phyloP scores from a whole-genome alignment of 805 yeast genomes.

The Pichia occidentalis region DNA sequence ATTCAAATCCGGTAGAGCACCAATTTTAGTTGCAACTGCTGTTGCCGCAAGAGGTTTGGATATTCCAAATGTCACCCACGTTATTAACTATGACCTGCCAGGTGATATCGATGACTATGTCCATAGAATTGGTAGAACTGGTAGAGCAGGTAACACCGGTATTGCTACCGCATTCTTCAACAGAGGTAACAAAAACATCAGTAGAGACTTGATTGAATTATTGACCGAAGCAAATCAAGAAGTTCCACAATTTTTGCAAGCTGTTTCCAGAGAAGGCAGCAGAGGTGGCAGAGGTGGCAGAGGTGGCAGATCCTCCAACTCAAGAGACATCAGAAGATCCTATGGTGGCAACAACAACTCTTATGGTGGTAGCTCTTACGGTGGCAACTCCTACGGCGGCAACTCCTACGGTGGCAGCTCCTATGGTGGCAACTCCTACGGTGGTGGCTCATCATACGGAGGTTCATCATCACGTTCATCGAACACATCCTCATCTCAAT shows the following conservation, averaged over 20 bases:
- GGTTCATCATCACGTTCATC: conserved; percentile 11
- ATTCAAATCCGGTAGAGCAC: conserved; percentile 87
- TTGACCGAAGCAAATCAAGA: conserved; percentile 96
- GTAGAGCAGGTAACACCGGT: conserved; percentile 99
- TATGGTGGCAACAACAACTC: conserved; percentile 25
- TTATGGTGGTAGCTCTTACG: conserved; percentile 24
- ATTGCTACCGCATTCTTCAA: conserved; percentile 97
- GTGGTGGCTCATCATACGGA: conserved; percentile 2
- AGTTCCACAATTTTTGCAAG: conserved; percentile 81
- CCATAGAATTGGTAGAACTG: conserved; percentile 99
- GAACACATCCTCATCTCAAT: conserved; percentile 22
- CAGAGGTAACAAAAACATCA: conserved; percentile 88
- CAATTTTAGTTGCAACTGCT: conserved; percentile 96
- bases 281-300: conserved; percentile 49
- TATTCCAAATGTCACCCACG: conserved; percentile 98
- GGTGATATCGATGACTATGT: conserved; percentile 97
- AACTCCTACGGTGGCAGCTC: conserved; percentile 32
- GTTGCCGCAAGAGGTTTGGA: conserved; percentile 99
- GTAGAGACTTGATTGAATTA: conserved; percentile 79
- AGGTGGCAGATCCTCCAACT: conserved; percentile 21
- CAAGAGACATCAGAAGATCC: conserved; percentile 16
- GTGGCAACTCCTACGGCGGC: conserved; percentile 24
- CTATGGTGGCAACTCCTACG: conserved; percentile 15
- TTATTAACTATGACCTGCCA: conserved; percentile 95
- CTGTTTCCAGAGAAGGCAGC: conserved; percentile 71